Percentiles rank a stretch among this genome's conserved stretches.
Conservation (phyloP, 345 rosid species). For the Gossypium longicalyx region DNA sequence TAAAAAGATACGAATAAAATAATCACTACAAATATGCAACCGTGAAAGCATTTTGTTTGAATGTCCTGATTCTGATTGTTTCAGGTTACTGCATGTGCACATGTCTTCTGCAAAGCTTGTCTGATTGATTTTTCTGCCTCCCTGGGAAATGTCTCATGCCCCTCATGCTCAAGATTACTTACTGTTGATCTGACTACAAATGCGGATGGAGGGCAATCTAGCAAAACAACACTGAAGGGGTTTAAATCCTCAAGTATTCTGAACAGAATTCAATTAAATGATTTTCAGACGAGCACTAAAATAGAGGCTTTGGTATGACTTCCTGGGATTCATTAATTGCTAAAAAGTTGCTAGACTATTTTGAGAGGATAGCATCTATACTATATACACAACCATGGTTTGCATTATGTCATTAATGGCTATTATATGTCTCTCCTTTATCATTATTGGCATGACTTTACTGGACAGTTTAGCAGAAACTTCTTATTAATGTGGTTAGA, state of each 20-base stretch:
- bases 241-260: conserved; percentile 79
- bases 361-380: not conserved
- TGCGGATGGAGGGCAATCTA: conserved; percentile 40
- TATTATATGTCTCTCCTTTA: not conserved
- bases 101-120: conserved; percentile 87
- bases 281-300: conserved; percentile 96
- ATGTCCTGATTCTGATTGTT: conserved; percentile 14
- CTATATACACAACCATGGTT: not conserved
- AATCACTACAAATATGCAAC: not conserved
- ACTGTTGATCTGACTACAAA: conserved; percentile 76
- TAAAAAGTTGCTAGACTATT: not conserved
- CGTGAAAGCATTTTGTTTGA: conserved; percentile 1
- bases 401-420: not conserved
- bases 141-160: conserved; percentile 68
- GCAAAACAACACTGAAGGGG: conserved; percentile 64
- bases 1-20: not conserved
- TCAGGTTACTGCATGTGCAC: conserved; percentile 80
- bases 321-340: not conserved
- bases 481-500: not conserved
- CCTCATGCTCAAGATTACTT: conserved; percentile 63
- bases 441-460: not conserved
- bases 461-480: not conserved
- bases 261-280: conserved; percentile 67
- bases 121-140: conserved; percentile 66
- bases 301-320: conserved; percentile 90